Evolutionary conservation across 2,329 filamentous ascomycete genomes (phyloP), one percentile per base, ranked within the genome.

Genomic region (Neonectria sp.): DNA sequence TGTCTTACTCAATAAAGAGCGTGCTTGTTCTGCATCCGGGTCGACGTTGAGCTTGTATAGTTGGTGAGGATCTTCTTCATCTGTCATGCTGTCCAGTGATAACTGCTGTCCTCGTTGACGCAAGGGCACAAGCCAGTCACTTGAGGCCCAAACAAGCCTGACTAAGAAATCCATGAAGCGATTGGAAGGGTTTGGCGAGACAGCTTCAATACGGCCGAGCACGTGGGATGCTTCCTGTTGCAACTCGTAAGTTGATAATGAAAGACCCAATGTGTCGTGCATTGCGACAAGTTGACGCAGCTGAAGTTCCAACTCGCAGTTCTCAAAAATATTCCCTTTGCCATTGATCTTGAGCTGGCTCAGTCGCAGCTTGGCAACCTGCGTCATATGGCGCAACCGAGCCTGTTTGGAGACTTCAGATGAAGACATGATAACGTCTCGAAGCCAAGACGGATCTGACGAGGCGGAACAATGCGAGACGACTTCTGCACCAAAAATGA

Each of bases 401-500:
- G 77, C 77, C 27, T 58, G 69, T 1, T 56, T 57, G 1, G 71
- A 58, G 0, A 74, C 49, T 0, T 67, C 46, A 0, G 68, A 69
- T 1, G 60, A 63, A 0, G 67, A 62, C 60, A 76, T 63, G 25
- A 79, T 58, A 0, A 78, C 43, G 2, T 79, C 77, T 0, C 74
- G 68, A 0, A 79, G 46, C 77, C 77, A 79, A 0, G 77, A 79
- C 1, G 37, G 49, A 0, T 66, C 60, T 1, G 12, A 24, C 11
- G 48, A 45, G 2, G 31, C 25, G 1, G 55, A 52, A 1, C 57
- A 29, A 0, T 35, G 24, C 0, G 63, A 53, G 1, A 63, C 57
- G 5, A 76, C 64, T 4, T 79, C 75, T 0, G 77, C 73, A 0
- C 75, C 76, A 7, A 77, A 75, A 3, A 79, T 73, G 8, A 79